Base-by-base conservation (phyloP, 208 protist species). In the Acanthamoeba rhysodes region DNA sequence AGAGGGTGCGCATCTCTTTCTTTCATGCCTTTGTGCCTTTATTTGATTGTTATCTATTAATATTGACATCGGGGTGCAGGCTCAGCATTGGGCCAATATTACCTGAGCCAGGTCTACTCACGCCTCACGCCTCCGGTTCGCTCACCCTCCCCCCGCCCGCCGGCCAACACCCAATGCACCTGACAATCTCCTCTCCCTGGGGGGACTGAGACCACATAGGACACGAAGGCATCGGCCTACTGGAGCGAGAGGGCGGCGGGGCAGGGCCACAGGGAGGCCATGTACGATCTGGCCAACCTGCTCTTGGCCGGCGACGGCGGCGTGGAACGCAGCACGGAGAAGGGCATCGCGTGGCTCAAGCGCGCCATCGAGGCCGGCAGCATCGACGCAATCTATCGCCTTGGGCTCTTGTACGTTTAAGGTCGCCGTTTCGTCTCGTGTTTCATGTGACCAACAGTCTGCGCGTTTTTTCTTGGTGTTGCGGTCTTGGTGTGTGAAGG, bases 231-330 rank as follows among this genome's bases (percentile, higher is more conserved):
- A 2, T 20, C 74, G 34, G 2, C 41, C 74, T 84, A 84, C 41
- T 84, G 74, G 74, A n/a, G 34, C 41, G 20, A 55, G 24, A 22
- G 74, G 41, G 74, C 74, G 24, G 74, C 74, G n/a, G 41, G 24
- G 18, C 74, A 84, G 45, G 74, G 74, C 32, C 74, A 84, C 74
- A 45, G 10, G 74, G 74, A 84, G 74, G 74, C 74, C 41, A 84
- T 84, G 74, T 50, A 53, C 74, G 74, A 84, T 10, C 22, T 84
- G 37, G 74, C 18, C 74, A 45, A 84, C 41, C 4, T n/a, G 10
- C 45, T 84, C 9, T 8, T 84, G 20, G 32, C 10, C 45, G 74
- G 74, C 0, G 74, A 84, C 16, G 74, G 74, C 18, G 10, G n/a
- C n/a, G n/a, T 53, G 74, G 74, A 84, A 34, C 74, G 74, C 16